Percentiles rank a stretch among this genome's conserved stretches.
phyloP scores from a whole-genome alignment of 78 protist genomes.

The Polysphondylium violaceum region DNA sequence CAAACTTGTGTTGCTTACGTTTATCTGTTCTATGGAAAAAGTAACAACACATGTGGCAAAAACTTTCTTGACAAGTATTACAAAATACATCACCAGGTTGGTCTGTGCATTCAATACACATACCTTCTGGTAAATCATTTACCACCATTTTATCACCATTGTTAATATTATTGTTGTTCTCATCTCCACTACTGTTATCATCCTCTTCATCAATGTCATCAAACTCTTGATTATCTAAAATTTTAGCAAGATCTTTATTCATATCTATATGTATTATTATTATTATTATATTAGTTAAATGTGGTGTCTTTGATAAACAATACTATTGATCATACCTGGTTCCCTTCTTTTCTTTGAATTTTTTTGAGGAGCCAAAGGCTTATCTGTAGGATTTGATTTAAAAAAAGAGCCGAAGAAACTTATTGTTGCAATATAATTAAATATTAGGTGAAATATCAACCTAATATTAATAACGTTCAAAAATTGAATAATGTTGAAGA shows the following conservation, averaged over 20 bases:
- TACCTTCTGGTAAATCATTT: constrained; percentile 49
- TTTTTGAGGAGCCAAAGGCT: neutral
- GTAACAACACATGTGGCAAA: constrained; percentile 65
- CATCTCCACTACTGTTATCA: neutral
- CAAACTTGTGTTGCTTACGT: constrained; percentile 19
- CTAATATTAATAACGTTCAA: no score
- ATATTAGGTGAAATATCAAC: no score
- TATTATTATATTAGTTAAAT: neutral
- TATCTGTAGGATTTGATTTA: neutral
- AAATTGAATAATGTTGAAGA: no score
- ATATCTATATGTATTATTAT: neutral
- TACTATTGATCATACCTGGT: neutral
- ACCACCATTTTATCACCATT: no score
- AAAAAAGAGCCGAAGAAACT: no score
- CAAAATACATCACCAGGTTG: constrained; percentile 42
- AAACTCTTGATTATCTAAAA: neutral
- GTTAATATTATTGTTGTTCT: neutral
- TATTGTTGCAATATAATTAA: no score
- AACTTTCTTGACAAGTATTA: constrained; percentile 35
- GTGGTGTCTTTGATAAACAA: neutral
- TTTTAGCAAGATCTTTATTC: neutral
- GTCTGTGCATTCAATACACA: constrained; percentile 77
- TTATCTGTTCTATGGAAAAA: constrained; percentile 50
- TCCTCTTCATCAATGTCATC: constrained; percentile 9
- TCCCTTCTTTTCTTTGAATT: neutral